Evolutionary conservation across 495 filamentous ascomycete genomes (phyloP), one percentile per base, ranked within the genome.

Genomic region (Aspergillus egyptiacus): DNA sequence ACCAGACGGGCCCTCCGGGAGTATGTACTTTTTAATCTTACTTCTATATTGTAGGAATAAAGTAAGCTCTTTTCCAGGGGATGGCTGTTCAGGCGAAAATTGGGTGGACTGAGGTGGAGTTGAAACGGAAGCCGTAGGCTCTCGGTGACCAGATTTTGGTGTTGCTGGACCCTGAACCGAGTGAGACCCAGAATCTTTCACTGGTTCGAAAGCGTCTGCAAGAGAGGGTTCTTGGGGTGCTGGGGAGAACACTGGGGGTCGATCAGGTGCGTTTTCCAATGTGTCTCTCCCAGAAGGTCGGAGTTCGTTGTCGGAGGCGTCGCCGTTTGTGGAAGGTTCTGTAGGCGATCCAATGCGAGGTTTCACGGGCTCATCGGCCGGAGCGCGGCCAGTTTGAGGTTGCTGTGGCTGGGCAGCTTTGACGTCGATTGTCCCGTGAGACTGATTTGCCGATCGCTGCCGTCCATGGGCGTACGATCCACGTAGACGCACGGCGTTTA

Each of bases 31-130:
- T 69, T 96, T 96, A 50, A 97, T 93, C 59, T 91, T 90, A 51
- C 84, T 91, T 57, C 90, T 95, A 68, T 96, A 95, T 69, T 98
- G 94, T 32, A 98, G 64, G 65, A 97, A 98, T n/a, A 98, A 71
- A 0, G 91, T 96, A 20, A 97, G 72, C 56, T 95, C 89, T 61
- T 95, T 96, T 2, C 84, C 83, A 2, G 85, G 77, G 43, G 87
- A 85, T 1, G 85, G 84, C 30, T 85, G 82, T 39, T 89, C 87
- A 22, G 83, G 75, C 28, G 82, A 58, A 58, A 77, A 84, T 37
- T 77, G 71, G 45, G 76, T 64, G 15, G 64, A 40, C 18, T 71
- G 63, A 50, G 72, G 68, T 27, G 71, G 73, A 1, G 70, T 71
- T 9, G 64, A 60, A 19, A 61, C 55, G 8, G 54, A 46, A 10